Evolutionary conservation across 495 filamentous ascomycete genomes (phyloP), one percentile per base, ranked within the genome.

Genomic region (Penicillium roqueforti): DNA sequence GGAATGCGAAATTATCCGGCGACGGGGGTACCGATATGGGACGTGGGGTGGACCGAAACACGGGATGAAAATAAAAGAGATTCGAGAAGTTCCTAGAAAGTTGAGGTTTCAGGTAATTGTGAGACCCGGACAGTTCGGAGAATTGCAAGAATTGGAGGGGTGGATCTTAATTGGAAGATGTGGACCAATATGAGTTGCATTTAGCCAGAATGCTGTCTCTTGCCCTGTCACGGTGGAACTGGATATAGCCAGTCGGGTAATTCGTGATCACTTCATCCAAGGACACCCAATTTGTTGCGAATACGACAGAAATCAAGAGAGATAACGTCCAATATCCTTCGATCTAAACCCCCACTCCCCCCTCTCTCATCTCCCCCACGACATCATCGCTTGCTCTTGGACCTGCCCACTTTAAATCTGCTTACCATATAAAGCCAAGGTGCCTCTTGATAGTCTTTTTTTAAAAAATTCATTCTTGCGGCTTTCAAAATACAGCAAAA

Each of bases 401-500:
- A 75, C 71, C 71, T 75, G 66, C 71, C 63, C 63, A 54, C 44
- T 60, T 54, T 42, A 38, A 26, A 23, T 38, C 25, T 26, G 44
- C 3, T 5, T 19, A 28, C 11, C 22, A 42, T 60, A 63, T 60
- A 57, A 53, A 44, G 32, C 16, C 16, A 14, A 14, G 25, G 37
- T 34, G 44, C 41, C 38, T 25, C 26, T 19, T 51, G 19, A 43
- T 31, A 9, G 10, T 31, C 45, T 18, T 19, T 44, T 23, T 29
- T 47, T n/a, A n/a, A n/a, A n/a, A n/a, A 8, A 41, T 38, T 39
- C 39, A 38, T 32, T 19, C 49, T 48, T 42, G 11, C n/a, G 44
- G 6, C 9, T 11, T 9, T 6, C 6, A 28, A 25, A 47, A 18
- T 31, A 32, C 46, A 29, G 23, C 70, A 74, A 60, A 53, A 77